A percentile compares a stretch with the other conserved stretches of the same genome.
Evolutionary conservation across 2,329 filamentous ascomycete species (phyloP).

Genomic region (Calonectria henricotiae): DNA sequence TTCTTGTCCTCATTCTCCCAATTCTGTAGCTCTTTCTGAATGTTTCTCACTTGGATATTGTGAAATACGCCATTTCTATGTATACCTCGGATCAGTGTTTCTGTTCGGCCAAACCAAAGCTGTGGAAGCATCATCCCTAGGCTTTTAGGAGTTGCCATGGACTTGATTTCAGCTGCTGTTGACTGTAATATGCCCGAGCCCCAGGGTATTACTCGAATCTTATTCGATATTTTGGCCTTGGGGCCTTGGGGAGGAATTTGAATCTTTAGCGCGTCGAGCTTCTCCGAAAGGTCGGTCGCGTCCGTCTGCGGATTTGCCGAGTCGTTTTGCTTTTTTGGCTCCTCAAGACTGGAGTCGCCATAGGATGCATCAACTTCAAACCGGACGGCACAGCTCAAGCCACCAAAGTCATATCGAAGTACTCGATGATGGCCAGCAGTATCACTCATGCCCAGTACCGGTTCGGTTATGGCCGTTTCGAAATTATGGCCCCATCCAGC

Average conservation of each 20-base stretch:
- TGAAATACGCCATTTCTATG: slow-evolving; percentile 44
- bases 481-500: slow-evolving; percentile 39
- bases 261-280: not conserved
- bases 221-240: not conserved
- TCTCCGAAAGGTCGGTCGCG: not conserved
- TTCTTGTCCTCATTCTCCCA: slow-evolving; percentile 34
- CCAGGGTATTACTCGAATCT: slow-evolving; percentile 12
- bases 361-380: slow-evolving; percentile 44
- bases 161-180: slow-evolving; percentile 48
- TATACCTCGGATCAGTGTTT: slow-evolving; percentile 45
- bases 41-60: slow-evolving; percentile 28
- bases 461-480: slow-evolving; percentile 36
- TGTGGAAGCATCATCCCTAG: slow-evolving; percentile 40
- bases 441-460: slow-evolving; percentile 4
- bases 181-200: slow-evolving; percentile 14
- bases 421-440: slow-evolving; percentile 41
- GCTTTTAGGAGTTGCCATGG: not conserved
- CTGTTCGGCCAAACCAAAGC: slow-evolving; percentile 54
- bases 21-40: not conserved
- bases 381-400: slow-evolving; percentile 41
- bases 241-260: not conserved
- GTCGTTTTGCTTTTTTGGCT: not conserved
- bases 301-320: not conserved
- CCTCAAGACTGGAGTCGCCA: not conserved
- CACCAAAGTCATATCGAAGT: slow-evolving; percentile 43